These are phyloP conservation scores for Lentithecium fluviatile DNA, from an alignment of 495 filamentous ascomycete species.

Conservation along the genomic window DNA sequence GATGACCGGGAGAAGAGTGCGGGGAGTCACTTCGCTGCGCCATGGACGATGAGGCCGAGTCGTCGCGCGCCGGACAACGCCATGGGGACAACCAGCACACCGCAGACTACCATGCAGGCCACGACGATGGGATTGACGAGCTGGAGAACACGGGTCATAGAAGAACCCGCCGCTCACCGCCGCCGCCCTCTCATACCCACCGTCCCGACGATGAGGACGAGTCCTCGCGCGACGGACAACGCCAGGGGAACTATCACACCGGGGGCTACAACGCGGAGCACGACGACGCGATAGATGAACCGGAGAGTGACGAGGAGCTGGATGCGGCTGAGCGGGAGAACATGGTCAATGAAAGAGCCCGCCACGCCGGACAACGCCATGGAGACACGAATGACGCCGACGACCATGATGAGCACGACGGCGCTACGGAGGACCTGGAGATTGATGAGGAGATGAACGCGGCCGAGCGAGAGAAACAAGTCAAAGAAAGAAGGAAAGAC, in stretches of 20 bases:
- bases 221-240: too few relatives aligned
- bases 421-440: background rate
- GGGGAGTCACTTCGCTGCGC: constrained; percentile 8
- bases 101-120: constrained; percentile 31
- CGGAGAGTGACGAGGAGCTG: too few relatives aligned
- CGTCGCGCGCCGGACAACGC: constrained; percentile 45
- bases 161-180: too few relatives aligned
- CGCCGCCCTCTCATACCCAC: too few relatives aligned
- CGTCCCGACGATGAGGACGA: too few relatives aligned
- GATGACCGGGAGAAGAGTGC: constrained; percentile 6
- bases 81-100: constrained; percentile 36
- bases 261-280: too few relatives aligned
- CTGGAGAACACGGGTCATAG: too few relatives aligned
- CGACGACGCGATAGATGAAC: too few relatives aligned
- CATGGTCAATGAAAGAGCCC: too few relatives aligned
- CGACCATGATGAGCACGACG: constrained; percentile 33
- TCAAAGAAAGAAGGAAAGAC: constrained; percentile 42
- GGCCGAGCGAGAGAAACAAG: constrained; percentile 39
- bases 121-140: constrained; percentile 22
- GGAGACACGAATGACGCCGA: constrained; percentile 35
- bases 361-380: constrained; percentile 34
- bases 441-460: constrained; percentile 15
- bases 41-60: constrained; percentile 68
- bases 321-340: too few relatives aligned
- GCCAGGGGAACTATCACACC: too few relatives aligned